A percentile compares a stretch with the other conserved stretches of the same genome.
Evolutionary conservation across 768 basidiomycete genomes (phyloP).

Genomic region (Lentinula sp.): DNA sequence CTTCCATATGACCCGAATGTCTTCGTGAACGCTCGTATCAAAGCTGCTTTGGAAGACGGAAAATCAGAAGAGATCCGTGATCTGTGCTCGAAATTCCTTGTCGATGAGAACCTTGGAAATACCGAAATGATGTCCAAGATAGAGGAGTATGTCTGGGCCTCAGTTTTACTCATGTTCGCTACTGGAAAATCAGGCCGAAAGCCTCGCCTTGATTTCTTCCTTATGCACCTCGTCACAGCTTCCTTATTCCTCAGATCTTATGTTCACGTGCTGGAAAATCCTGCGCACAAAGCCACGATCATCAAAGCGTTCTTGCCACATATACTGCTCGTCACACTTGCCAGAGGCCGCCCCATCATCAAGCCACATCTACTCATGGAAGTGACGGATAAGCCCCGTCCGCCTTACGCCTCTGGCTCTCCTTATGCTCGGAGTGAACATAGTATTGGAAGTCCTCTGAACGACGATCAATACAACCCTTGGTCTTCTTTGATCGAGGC

Average conservation of each 20-base stretch:
- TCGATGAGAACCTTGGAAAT: conserved; percentile 24
- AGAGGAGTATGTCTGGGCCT: conserved; percentile 46
- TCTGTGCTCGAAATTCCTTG: conserved; percentile 34
- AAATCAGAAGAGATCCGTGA: conserved; percentile 38
- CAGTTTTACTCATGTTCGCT: conserved; percentile 41
- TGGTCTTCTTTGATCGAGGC: conserved; percentile 47
- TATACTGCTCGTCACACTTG: conserved; percentile 26
- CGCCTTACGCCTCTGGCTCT: conserved; percentile 18
- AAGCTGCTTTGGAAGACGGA: conserved; percentile 27
- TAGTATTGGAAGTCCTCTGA: conserved; percentile 28
- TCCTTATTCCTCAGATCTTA: conserved; percentile 44
- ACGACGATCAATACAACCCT: conserved; percentile 37
- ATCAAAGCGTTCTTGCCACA: conserved; percentile 36
- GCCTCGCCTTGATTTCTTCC: conserved; percentile 51
- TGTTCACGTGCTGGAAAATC: conserved; percentile 24
- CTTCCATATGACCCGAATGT: conserved; percentile 47
- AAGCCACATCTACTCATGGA: conserved; percentile 40
- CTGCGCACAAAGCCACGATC: conserved; percentile 35
- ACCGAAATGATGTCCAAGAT: conserved; percentile 28
- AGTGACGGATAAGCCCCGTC: conserved; percentile 34
- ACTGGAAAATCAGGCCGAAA: conserved; percentile 39
- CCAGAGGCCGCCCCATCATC: conserved; percentile 52
- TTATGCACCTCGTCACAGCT: conserved; percentile 53
- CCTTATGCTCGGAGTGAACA: conserved; percentile 10
- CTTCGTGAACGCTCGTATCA: conserved; percentile 28